Evolutionary conservation across 768 basidiomycete species (phyloP).

Genomic region (Phylloporus sp.): DNA sequence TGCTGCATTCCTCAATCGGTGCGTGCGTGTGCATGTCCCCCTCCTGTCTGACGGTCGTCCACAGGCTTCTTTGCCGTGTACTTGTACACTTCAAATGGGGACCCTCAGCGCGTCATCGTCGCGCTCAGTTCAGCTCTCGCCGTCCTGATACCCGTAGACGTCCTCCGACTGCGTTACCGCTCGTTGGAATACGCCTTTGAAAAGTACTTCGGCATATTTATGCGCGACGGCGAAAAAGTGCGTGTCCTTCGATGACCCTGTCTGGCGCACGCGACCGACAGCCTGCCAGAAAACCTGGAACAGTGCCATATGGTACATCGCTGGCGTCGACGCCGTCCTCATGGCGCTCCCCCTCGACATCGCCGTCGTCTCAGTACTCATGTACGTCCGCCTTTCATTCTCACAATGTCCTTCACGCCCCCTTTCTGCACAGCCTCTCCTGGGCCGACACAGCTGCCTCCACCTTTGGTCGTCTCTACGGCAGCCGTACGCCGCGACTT

Average conservation of each 20-base stretch:
- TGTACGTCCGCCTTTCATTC: constrained; percentile 47
- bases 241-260: neutral
- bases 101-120: constrained; percentile 49
- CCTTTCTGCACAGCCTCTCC: constrained; percentile 55
- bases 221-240: constrained; percentile 86
- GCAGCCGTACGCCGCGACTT: constrained; percentile 58
- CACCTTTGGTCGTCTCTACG: constrained; percentile 83
- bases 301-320: constrained; percentile 84
- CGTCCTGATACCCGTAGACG: constrained; percentile 67
- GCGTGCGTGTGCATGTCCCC: constrained; percentile 25
- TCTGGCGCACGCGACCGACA: neutral
- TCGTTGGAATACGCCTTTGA: constrained; percentile 70
- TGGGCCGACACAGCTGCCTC: constrained; percentile 97
- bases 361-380: constrained; percentile 84
- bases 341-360: constrained; percentile 77
- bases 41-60: constrained; percentile 5
- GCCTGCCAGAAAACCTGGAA: constrained; percentile 53
- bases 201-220: constrained; percentile 67
- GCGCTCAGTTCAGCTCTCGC: constrained; percentile 63
- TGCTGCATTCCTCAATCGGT: constrained; percentile 88
- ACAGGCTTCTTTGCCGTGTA: constrained; percentile 61
- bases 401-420: neutral
- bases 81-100: constrained; percentile 47
- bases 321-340: constrained; percentile 78
- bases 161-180: constrained; percentile 63